A percentile compares a stretch with the other conserved stretches of the same genome.
These are phyloP conservation scores for Phytophthora meadii DNA, from an alignment of 352 stramenopile genomes.

Conservation along the genomic window DNA sequence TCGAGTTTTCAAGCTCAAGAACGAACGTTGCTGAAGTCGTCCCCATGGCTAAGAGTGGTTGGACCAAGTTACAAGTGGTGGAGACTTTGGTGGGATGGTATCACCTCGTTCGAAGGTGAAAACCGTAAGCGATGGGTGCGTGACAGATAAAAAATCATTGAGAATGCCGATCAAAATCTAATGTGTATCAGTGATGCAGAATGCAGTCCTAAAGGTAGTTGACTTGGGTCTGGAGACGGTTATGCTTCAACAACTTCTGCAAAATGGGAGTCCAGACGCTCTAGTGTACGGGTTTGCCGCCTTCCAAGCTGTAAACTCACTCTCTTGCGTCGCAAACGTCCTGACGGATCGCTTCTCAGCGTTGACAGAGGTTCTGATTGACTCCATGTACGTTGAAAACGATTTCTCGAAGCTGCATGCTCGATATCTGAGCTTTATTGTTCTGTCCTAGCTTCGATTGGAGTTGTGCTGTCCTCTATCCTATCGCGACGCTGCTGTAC, in stretches of 20 bases:
- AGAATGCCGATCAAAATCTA: neutral
- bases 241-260: conserved; percentile 17
- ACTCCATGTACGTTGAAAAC: conserved; percentile 29
- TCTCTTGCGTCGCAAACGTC: conserved; percentile 29
- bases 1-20: too few species aligned
- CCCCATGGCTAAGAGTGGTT: too few species aligned
- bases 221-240: conserved; percentile 22
- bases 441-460: neutral
- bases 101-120: conserved; percentile 24
- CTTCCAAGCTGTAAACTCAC: conserved; percentile 23
- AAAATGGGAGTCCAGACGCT: conserved; percentile 9
- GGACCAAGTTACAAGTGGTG: too few species aligned
- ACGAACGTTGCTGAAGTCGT: too few species aligned
- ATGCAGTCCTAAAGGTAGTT: conserved; percentile 26
- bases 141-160: neutral
- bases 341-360: conserved; percentile 20
- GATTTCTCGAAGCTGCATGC: too few species aligned
- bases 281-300: conserved; percentile 16
- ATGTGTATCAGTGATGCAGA: conserved; percentile 16
- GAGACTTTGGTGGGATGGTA: too few species aligned
- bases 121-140: conserved; percentile 38
- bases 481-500: conserved; percentile 29
- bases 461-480: conserved; percentile 25
- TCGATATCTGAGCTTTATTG: neutral
- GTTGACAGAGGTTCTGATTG: conserved; percentile 34